phyloP scores from a whole-genome alignment of 1,139 yeast genomes.

The Saccharomyces hybrid region DNA sequence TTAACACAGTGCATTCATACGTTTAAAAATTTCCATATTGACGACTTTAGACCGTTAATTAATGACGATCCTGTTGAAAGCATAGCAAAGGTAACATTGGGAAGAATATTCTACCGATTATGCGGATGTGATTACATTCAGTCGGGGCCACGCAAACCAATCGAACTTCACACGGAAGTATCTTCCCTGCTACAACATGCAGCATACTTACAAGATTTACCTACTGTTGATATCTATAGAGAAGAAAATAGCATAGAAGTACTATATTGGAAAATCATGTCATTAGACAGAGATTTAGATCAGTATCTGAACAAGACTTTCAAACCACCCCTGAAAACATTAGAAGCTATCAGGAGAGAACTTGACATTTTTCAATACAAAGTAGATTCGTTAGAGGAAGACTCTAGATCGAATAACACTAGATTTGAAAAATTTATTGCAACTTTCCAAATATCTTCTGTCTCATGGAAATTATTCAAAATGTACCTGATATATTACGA shows the following conservation, averaged over 20 bases:
- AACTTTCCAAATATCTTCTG: conserved; percentile 15
- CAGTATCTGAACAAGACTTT: conserved; percentile 14
- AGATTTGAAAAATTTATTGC: conserved; percentile 23
- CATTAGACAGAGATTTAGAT: conserved; percentile 29
- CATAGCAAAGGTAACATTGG: conserved; percentile 20
- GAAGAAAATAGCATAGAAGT: conserved; percentile 27
- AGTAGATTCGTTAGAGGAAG: conserved; percentile 9
- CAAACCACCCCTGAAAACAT: conserved; percentile 27
- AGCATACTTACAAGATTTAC: conserved; percentile 23
- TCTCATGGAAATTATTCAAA: conserved; percentile 26
- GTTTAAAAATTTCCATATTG: conserved; percentile 20
- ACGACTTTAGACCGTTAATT: conserved; percentile 15
- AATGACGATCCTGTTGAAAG: conserved; percentile 21
- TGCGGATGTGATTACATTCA: conserved; percentile 25
- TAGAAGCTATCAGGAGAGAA: conserved; percentile 26
- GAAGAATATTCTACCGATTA: conserved; percentile 26
- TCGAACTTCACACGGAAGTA: conserved; percentile 22
- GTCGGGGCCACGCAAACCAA: conserved; percentile 19
- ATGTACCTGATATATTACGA: conserved; percentile 21
- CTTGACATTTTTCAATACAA: conserved; percentile 19
- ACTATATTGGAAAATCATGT: conserved; percentile 26
- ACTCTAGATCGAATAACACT: conserved; percentile 14
- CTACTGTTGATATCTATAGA: conserved; percentile 23
- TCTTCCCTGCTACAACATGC: conserved; percentile 27
- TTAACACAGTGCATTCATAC: conserved; percentile 21